Base-by-base conservation (phyloP, 768 basidiomycete genomes). In the Mycena indigotica region DNA sequence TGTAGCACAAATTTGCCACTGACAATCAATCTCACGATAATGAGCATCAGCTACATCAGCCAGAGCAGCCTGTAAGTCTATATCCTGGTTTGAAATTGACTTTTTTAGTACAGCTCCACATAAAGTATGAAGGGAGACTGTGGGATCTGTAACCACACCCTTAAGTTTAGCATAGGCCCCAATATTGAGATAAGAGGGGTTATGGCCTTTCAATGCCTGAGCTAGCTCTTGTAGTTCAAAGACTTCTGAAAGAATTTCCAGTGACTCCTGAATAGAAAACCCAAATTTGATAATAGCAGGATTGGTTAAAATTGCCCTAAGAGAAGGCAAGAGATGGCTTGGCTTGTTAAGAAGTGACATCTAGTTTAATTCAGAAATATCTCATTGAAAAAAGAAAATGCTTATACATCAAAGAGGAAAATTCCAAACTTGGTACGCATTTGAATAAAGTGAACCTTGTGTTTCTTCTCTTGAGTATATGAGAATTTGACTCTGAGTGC, bases 291-390 rank as follows among this genome's bases (percentile, higher is more conserved):
- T 39, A 17, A 57, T 52, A 4, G 50, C 16, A 8, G 32, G 15
- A 28, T 52, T 57, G 15, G 56, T 52, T 8, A 57, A 24, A 30
- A 57, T 52, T 1, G 56, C 50, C 16, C 17, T 25, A 5, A 57
- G 50, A 3, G 56, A 57, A 3, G 56, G 56, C 3, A 57, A 39
- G 24, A 57, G 28, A 51, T 57, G 50, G 45, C 35, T 57, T 1
- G 24, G 56, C 1, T 23, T 4, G 3, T 4, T 51, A 28, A 57
- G 21, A 10, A 25, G 26, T 12, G 56, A 28, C 17, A 57, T 40
- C 56, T 57, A 23, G 16, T 10, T 38, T 10, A 38, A 38, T 38
- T 10, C 35, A 38, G 35, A n/a, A 38, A 38, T 38, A 10, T 38
- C 12, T 38, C 12, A 10, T 38, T 38, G 35, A 38, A 38, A 38